Evolutionary conservation across 23 red algal species (phyloP).

Genomic region (Gracilaria vermiculophylla): DNA sequence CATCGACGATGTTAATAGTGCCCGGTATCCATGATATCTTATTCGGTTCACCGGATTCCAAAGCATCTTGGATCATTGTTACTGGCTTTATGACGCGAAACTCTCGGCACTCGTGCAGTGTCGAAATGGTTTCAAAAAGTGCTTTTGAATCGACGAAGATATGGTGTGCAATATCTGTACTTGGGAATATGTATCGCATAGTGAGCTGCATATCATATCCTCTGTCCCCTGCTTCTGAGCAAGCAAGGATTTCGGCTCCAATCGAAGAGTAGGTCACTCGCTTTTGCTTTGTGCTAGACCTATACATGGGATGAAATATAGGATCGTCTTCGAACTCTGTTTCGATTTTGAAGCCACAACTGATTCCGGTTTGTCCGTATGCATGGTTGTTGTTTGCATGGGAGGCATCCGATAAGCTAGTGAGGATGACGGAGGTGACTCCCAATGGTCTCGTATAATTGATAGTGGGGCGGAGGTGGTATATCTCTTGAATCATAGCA

Average conservation of each 20-base stretch:
- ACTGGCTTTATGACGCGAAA: not conserved
- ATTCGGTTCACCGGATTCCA: not conserved
- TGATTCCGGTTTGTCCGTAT: conserved; percentile 15
- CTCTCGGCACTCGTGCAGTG: not conserved
- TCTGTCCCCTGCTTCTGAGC: not conserved
- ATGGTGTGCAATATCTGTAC: not conserved
- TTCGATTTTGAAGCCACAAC: not conserved
- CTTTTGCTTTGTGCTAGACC: not conserved
- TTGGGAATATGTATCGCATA: not conserved
- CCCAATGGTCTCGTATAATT: not conserved
- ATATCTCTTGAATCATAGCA: conserved; percentile 9
- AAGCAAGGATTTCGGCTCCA: not conserved
- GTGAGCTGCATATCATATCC: not conserved
- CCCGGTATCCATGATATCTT: not conserved
- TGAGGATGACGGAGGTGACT: not conserved
- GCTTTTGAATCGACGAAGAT: conserved; percentile 22
- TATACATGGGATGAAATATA: not conserved
- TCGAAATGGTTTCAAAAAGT: conserved; percentile 2
- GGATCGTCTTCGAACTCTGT: not conserved
- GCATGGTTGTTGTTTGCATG: not conserved
- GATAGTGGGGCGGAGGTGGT: not conserved
- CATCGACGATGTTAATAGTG: not conserved
- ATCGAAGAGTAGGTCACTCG: not conserved
- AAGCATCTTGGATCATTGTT: not conserved
- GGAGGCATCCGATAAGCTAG: conserved; percentile 10